Base-by-base conservation (phyloP, 495 filamentous ascomycete species). In the Neurospora cerealis region DNA sequence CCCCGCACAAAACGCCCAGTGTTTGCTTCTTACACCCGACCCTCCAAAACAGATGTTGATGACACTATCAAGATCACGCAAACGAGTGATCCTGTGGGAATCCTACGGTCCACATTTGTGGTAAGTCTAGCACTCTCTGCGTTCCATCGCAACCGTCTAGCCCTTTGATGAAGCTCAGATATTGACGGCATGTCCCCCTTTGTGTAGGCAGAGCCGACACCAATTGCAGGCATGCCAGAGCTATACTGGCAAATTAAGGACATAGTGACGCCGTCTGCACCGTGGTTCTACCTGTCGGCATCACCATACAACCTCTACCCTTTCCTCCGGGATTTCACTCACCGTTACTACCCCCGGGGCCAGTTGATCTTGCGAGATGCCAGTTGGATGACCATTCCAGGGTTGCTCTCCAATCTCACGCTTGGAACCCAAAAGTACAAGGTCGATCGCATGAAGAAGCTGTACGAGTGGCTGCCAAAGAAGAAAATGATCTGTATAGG, bases 241-340 rank as follows among this genome's bases (percentile, higher is more conserved):
- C 84, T 97, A 3, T 98, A 98, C 82, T 76, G 77, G 28, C 83
- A 89, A 71, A 85, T 96, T 37, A 83, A 89, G 69, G 79, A 82
- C 13, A 75, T 87, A 71, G 76, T 86, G 32, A 85, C 92, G 5
- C 73, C 86, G 5, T 79, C 83, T 3, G 91, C 95, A 11, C 87
- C 93, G 2, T 97, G 91, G 88, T 97, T 96, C 82, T 98, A 98
- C 82, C 88, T 98, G 70, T 96, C 93, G 5, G 95, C 95, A 2
- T 97, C 93, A 3, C 95, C 95, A 1, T 97, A 98, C 85, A 97
- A 97, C 75, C 88, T 98, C 4, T 97, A 97, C 80, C 90, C 92
- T 3, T 96, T 97, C 83, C 88, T 98, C n/a, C 88, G 86, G 73
- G 77, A 83, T 0, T 93, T 98, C 85, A 83, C 93, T 0, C 82